Evolutionary conservation across 768 basidiomycete species (phyloP), one percentile per base, ranked within the genome.

Genomic region (Boletus huronensis): DNA sequence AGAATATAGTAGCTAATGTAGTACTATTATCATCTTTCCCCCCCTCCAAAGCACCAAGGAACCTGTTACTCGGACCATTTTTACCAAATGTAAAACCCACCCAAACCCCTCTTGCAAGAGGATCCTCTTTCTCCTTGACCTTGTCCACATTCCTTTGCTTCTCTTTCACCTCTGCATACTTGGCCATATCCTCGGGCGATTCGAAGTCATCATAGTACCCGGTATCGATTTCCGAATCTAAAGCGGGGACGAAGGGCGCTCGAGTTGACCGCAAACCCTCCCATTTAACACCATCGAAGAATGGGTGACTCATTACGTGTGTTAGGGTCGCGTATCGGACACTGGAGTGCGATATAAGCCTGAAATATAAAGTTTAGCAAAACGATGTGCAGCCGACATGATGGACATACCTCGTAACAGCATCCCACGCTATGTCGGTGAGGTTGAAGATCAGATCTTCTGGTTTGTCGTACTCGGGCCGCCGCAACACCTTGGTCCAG

Each of bases 361-460:
- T 93, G 61, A 21, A 11, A 17, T 26, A 13, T 46, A 43, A 5
- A 9, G 10, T 19, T 61, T 21, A 62, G 57, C 40, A 23, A 40
- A 17, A 40, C 11, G 13, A 44, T 19, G 43, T 19, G 38, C 23
- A 29, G 3, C 40, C 14, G 42, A 40, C 36, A 23, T 23, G 28
- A 21, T 23, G 23, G 34, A 64, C 79, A 50, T 52, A 92, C 95
- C 85, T 77, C 39, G 88, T 94, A 48, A 99, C 85, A 6, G 90
- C 90, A 66, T 93, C 90, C 97, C 97, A 99, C 8, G 95, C 93
- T 14, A 86, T 72, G 67, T 99, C 96, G 2, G 83, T 82, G 62
- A 99, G 76, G 72, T 98, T 99, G 79, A 98, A 99, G 59, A 98
- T 91, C 39, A 93, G 78, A 70, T 99, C 97, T 68, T 98, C 95